Conservation (phyloP, 179 eudicot species). For the Nepenthes alata region DNA sequence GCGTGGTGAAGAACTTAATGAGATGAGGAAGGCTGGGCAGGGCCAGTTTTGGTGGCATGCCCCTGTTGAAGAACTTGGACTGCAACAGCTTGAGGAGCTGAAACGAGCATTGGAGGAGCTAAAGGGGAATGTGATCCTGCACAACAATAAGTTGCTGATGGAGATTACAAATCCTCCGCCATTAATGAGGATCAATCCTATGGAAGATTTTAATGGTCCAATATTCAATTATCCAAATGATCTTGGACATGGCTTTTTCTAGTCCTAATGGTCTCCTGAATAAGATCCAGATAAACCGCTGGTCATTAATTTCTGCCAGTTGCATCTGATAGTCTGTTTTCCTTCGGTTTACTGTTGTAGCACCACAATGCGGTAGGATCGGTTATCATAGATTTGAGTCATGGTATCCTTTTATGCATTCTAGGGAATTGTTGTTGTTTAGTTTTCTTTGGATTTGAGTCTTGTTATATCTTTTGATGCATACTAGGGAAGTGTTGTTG, state of each 20-base stretch:
- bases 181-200: constrained; percentile 1
- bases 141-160: constrained; percentile 11
- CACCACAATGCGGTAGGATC: too few relatives aligned
- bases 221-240: constrained; percentile 1
- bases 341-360: too few relatives aligned
- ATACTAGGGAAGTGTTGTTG: too few relatives aligned
- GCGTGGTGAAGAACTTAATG: constrained; percentile 10
- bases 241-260: constrained; percentile 6
- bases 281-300: too few relatives aligned
- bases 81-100: constrained; percentile 16
- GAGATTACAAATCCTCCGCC: constrained; percentile 5
- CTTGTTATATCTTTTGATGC: too few relatives aligned
- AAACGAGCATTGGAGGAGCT: constrained; percentile 15
- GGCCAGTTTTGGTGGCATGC: constrained; percentile 17
- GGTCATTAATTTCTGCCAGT: too few relatives aligned
- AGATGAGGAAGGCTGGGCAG: constrained; percentile 5
- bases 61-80: constrained; percentile 12
- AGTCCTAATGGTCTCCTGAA: not conserved
- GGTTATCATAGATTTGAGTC: too few relatives aligned
- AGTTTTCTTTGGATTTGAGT: too few relatives aligned
- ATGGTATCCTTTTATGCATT: too few relatives aligned
- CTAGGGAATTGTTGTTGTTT: too few relatives aligned
- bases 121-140: constrained; percentile 7
- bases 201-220: constrained; percentile 1
- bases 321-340: too few relatives aligned